Evolutionary conservation across 345 rosid genomes (phyloP).

Genomic region (Stellera chamaejasme): DNA sequence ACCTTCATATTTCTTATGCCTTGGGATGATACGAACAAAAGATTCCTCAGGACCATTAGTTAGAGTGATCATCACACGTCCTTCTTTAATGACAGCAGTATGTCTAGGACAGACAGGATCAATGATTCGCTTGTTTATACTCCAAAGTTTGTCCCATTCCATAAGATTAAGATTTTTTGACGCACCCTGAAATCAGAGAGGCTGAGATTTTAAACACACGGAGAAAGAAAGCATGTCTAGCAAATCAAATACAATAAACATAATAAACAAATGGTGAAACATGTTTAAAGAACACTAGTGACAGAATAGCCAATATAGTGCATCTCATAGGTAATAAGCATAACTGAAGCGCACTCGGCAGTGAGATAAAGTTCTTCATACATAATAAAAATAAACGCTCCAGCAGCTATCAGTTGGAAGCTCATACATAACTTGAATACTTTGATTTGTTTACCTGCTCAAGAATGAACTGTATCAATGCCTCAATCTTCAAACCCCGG

Average conservation of each 20-base stretch:
- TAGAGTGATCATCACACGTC: constrained; percentile 48
- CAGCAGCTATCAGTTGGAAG: neutral
- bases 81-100: constrained; percentile 75
- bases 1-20: constrained; percentile 86
- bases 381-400: neutral
- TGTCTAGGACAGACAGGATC: constrained; percentile 97
- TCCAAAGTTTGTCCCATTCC: constrained; percentile 99
- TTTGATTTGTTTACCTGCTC: constrained; percentile 53
- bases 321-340: neutral
- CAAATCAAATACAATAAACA: neutral
- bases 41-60: constrained; percentile 58
- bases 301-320: neutral
- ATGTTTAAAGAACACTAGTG: neutral
- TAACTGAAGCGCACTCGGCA: neutral
- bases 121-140: constrained; percentile 79
- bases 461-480: constrained; percentile 82
- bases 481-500: constrained; percentile 84
- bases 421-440: too few species aligned
- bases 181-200: constrained; percentile 55
- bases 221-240: neutral
- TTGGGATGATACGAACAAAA: constrained; percentile 66
- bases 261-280: neutral
- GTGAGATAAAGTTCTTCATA: too few species aligned
- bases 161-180: constrained; percentile 88
- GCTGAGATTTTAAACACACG: neutral